These are phyloP conservation scores for Akanthomyces dipterigenus DNA, from an alignment of 2,329 filamentous ascomycete species.

Conservation along the genomic window DNA sequence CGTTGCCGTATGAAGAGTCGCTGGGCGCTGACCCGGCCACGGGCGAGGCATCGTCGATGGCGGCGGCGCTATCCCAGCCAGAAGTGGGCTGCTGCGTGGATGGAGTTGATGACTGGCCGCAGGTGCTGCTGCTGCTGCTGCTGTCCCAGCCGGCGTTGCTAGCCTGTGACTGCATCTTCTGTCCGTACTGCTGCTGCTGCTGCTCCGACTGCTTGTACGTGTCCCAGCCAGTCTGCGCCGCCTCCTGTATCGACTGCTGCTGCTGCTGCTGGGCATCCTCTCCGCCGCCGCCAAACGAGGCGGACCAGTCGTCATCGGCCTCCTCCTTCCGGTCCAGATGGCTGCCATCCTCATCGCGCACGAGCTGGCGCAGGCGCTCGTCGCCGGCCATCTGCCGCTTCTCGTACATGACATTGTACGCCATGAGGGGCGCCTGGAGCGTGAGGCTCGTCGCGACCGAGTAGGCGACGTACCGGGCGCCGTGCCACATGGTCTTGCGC, in stretches of 20 bases:
- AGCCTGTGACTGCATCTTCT: not conserved
- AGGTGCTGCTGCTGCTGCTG: conserved; percentile 4
- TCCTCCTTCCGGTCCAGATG: not conserved
- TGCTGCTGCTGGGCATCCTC: conserved; percentile 6
- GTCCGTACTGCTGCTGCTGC: not conserved
- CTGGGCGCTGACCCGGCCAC: conserved; percentile 26
- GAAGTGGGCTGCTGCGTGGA: not conserved
- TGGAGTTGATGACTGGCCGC: not conserved
- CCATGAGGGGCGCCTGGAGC: conserved; percentile 23
- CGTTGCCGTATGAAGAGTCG: conserved; percentile 14
- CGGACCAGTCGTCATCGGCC: not conserved
- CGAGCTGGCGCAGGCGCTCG: not conserved
- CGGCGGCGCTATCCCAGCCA: conserved; percentile 22
- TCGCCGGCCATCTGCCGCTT: not conserved
- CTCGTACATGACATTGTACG: conserved; percentile 20
- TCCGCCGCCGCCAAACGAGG: not conserved
- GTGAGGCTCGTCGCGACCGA: conserved; percentile 20
- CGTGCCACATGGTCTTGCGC: conserved; percentile 30
- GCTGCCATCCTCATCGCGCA: not conserved
- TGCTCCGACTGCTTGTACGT: conserved; percentile 2
- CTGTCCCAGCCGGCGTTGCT: conserved; percentile 3
- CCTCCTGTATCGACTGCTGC: conserved; percentile 9
- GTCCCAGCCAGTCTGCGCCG: conserved; percentile 15
- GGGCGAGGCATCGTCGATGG: conserved; percentile 39
- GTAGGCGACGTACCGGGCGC: conserved; percentile 29